Conservation (phyloP, 805 yeast genomes). For the Soucietia sequanensis region DNA sequence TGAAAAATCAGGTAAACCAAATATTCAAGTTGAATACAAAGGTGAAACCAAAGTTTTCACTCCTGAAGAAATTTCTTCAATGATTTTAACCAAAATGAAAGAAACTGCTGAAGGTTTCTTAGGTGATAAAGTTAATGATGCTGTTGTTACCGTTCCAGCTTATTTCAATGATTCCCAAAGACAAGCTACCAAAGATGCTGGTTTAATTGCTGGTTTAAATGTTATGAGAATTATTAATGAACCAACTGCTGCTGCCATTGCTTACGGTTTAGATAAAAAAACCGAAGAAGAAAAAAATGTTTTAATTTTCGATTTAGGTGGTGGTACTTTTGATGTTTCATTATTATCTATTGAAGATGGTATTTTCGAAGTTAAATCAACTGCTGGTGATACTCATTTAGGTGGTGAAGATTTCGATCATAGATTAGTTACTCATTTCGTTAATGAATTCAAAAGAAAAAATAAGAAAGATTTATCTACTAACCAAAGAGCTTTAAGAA, state of each 20-base stretch:
- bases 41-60: conserved; percentile 86
- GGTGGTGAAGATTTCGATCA: conserved; percentile 99
- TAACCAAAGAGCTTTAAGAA: conserved; percentile 97
- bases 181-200: conserved; percentile 82
- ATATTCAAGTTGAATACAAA: conserved; percentile 80
- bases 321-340: conserved; percentile 50
- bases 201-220: conserved; percentile 70
- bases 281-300: conserved; percentile 63
- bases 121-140: conserved; percentile 77
- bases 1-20: conserved; percentile 82
- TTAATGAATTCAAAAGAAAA: conserved; percentile 96
- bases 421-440: conserved; percentile 92
- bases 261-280: conserved; percentile 38
- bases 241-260: conserved; percentile 85
- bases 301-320: conserved; percentile 49
- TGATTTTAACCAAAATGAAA: conserved; percentile 74
- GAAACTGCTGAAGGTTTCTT: conserved; percentile 76
- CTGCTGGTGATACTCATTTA: conserved; percentile 49
- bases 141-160: conserved; percentile 84
- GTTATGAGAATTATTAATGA: conserved; percentile 77
- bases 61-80: conserved; percentile 93
- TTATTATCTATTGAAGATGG: conserved; percentile 48
- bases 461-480: conserved; percentile 89
- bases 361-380: conserved; percentile 48
- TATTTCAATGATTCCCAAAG: conserved; percentile 78